Conservation (phyloP, 2,329 filamentous ascomycete species). For the Talaromyces sp. region DNA sequence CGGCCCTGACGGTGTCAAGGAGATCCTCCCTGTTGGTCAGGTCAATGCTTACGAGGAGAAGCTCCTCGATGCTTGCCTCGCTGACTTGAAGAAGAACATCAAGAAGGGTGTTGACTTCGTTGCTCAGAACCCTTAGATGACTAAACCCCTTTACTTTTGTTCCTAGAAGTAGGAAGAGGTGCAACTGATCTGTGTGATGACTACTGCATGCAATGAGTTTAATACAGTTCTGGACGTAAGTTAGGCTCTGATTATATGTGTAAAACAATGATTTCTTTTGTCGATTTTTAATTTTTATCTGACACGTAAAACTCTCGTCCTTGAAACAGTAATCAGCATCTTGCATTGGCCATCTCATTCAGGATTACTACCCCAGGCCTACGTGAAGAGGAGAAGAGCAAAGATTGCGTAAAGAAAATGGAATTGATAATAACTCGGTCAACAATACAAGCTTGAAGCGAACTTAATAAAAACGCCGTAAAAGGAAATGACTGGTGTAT, state of each 20-base stretch:
- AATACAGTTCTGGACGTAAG: conserved; percentile 7
- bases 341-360: not conserved
- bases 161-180: not conserved
- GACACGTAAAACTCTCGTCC: no score
- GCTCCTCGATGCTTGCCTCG: conserved; percentile 79
- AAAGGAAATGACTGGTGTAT: not conserved
- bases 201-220: conserved; percentile 7
- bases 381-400: not conserved
- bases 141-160: not conserved
- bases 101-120: conserved; percentile 75
- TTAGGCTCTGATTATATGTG: conserved; percentile 9
- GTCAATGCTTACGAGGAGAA: conserved; percentile 82
- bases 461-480: not conserved
- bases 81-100: conserved; percentile 72
- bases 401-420: not conserved
- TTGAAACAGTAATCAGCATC: no score
- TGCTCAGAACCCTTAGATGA: conserved; percentile 53
- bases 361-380: not conserved
- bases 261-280: conserved; percentile 16
- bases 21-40: conserved; percentile 84
- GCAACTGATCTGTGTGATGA: conserved; percentile 7
- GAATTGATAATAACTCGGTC: not conserved
- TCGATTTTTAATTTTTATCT: not conserved
- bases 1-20: conserved; percentile 91
- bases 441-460: conserved; percentile 2